These are phyloP conservation scores for Leucocoprinus sp. DNA, from an alignment of 768 basidiomycete genomes.

Conservation along the genomic window DNA sequence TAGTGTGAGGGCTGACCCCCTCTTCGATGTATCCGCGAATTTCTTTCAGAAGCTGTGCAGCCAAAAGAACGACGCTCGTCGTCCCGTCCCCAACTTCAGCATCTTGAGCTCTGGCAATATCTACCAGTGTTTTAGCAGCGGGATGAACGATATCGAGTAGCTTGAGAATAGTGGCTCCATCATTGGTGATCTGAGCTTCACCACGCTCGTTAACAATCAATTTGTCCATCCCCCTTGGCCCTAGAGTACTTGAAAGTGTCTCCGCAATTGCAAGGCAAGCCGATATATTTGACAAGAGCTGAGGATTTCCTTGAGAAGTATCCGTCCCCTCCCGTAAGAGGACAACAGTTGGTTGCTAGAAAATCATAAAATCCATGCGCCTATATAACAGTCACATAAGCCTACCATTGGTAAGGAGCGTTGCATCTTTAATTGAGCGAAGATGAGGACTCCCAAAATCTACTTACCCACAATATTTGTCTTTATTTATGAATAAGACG, in stretches of 20 bases:
- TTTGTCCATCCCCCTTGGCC: conserved; percentile 98
- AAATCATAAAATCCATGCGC: conserved; percentile 12
- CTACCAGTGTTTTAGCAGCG: conserved; percentile 94
- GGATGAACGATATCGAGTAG: conserved; percentile 97
- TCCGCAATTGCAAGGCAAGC: conserved; percentile 92
- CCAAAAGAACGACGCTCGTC: conserved; percentile 90
- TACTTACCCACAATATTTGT: conserved; percentile 22
- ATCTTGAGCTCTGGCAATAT: conserved; percentile 97
- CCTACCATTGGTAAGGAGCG: conserved; percentile 66
- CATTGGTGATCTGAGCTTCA: conserved; percentile 97
- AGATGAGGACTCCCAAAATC: conserved; percentile 17
- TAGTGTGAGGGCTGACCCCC: conserved; percentile 93
- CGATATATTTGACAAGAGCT: conserved; percentile 91
- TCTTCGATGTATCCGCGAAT: conserved; percentile 89
- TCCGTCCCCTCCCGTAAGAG: conserved; percentile 95
- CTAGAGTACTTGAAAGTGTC: conserved; percentile 91
- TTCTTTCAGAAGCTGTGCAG: conserved; percentile 92
- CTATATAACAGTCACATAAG: conserved; percentile 18
- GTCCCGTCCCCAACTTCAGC: conserved; percentile 99
- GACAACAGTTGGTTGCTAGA: conserved; percentile 94
- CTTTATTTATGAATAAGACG: conserved; percentile 25
- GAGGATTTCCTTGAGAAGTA: conserved; percentile 88
- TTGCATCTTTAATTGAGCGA: conserved; percentile 57
- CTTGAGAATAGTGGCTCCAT: conserved; percentile 98
- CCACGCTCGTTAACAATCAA: conserved; percentile 91